A percentile compares a stretch with the other conserved stretches of the same genome.
These are phyloP conservation scores for Penicillium sp. DNA, from an alignment of 2,329 filamentous ascomycete genomes.

Conservation along the genomic window DNA sequence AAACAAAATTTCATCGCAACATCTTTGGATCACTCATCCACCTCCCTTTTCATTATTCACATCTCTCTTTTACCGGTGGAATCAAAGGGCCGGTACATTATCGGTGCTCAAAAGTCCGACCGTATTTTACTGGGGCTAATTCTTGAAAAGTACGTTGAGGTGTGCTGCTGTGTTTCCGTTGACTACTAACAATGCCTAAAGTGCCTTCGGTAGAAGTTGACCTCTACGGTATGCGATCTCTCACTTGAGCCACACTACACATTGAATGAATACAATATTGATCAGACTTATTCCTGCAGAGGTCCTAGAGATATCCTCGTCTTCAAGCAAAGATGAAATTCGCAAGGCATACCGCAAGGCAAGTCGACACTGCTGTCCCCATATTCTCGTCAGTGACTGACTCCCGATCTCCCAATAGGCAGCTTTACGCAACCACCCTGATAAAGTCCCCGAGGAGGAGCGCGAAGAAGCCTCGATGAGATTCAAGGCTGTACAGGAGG, in stretches of 20 bases:
- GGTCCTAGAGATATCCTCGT: constrained; percentile 70
- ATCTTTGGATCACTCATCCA: constrained; percentile 7
- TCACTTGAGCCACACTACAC: neutral
- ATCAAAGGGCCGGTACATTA: neutral
- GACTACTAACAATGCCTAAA: constrained; percentile 24
- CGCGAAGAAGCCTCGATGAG: constrained; percentile 80
- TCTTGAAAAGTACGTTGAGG: constrained; percentile 3
- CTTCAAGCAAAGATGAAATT: constrained; percentile 73
- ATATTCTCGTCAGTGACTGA: constrained; percentile 5
- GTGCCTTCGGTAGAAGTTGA: constrained; percentile 48
- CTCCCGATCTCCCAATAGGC: constrained; percentile 52
- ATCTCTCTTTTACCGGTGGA: neutral
- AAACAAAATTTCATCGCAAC: constrained; percentile 23
- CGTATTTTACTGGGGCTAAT: neutral
- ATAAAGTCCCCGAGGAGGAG: constrained; percentile 86
- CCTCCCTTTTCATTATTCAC: constrained; percentile 6
- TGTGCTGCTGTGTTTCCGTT: constrained; percentile 3
- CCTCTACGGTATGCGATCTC: constrained; percentile 55
- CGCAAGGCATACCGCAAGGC: constrained; percentile 97
- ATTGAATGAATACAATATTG: neutral
- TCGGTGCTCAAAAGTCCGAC: neutral
- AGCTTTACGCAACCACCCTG: constrained; percentile 83
- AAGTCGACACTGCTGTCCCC: constrained; percentile 18
- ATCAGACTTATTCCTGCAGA: constrained; percentile 49
- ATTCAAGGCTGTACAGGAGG: constrained; percentile 90